Conservation (phyloP, 1,139 yeast genomes). For the Meyerozyma guilliermondii region DNA sequence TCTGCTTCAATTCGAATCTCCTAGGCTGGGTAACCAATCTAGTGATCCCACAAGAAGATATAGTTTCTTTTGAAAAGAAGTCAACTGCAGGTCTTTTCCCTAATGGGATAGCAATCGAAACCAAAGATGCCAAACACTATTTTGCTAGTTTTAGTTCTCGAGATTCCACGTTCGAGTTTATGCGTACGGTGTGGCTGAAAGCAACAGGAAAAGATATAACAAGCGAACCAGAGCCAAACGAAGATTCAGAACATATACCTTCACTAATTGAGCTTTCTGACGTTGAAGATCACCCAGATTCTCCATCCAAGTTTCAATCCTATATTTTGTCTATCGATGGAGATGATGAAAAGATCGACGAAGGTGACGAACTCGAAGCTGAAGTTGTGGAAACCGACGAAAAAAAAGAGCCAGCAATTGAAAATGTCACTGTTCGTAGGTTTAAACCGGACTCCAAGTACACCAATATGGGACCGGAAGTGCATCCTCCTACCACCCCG, state of each 20-base stretch:
- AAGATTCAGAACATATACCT: not conserved
- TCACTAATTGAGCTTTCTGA: not conserved
- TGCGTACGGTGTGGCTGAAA: slow-evolving; percentile 55
- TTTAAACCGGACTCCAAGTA: slow-evolving; percentile 29
- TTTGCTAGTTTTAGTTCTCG: slow-evolving; percentile 88
- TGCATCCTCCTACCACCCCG: slow-evolving; percentile 30
- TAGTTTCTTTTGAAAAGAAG: slow-evolving; percentile 69
- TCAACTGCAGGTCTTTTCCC: slow-evolving; percentile 74
- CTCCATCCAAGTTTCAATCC: slow-evolving; percentile 17
- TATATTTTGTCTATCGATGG: slow-evolving; percentile 31
- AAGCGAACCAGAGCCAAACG: not conserved
- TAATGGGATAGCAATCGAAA: slow-evolving; percentile 77
- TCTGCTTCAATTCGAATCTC: slow-evolving; percentile 89
- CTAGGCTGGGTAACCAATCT: slow-evolving; percentile 90
- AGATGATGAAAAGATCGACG: slow-evolving; percentile 22
- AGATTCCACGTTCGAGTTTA: slow-evolving; percentile 68
- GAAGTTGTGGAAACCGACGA: not conserved
- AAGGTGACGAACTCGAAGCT: slow-evolving; percentile 10
- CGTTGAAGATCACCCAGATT: slow-evolving; percentile 2
- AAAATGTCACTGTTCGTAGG: slow-evolving; percentile 14
- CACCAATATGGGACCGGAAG: slow-evolving; percentile 37
- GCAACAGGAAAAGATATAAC: slow-evolving; percentile 14
- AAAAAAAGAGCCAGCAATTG: slow-evolving; percentile 3
- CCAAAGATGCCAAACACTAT: slow-evolving; percentile 60
- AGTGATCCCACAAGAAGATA: slow-evolving; percentile 67